Evolutionary conservation across 768 basidiomycete species (phyloP).

Genomic region (Psilocybe azurescens): DNA sequence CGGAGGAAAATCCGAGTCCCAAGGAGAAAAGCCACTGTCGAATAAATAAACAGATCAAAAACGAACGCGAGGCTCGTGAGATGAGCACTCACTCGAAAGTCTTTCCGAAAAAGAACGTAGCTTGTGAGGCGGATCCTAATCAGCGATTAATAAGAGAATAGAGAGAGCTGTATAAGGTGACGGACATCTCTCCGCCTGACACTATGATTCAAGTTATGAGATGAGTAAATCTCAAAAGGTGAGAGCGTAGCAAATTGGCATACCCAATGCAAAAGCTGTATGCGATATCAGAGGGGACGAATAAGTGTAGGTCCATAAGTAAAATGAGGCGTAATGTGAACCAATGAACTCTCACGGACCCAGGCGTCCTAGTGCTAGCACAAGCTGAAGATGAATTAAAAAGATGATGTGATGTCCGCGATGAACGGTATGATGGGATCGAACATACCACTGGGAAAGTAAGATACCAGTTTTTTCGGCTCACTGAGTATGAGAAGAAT

Average conservation of each 20-base stretch:
- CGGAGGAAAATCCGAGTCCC: slow-evolving; percentile 54
- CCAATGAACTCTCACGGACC: not conserved
- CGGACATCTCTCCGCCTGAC: slow-evolving; percentile 24
- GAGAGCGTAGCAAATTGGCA: too few species aligned
- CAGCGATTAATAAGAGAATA: not conserved
- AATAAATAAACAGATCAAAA: slow-evolving; percentile 1
- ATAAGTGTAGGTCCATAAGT: not conserved
- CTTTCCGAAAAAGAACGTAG: slow-evolving; percentile 15
- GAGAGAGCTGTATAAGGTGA: not conserved
- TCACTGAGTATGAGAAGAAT: slow-evolving; percentile 1
- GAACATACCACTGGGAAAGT: slow-evolving; percentile 14
- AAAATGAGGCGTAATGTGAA: not conserved
- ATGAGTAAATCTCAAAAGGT: not conserved
- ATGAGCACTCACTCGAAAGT: slow-evolving; percentile 21
- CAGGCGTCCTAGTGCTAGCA: slow-evolving; percentile 11
- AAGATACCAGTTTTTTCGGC: slow-evolving; percentile 18
- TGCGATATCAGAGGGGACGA: not conserved
- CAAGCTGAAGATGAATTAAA: slow-evolving; percentile 16
- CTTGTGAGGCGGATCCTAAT: slow-evolving; percentile 28
- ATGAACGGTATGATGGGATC: too few species aligned
- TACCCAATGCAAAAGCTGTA: slow-evolving; percentile 34
- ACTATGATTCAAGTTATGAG: slow-evolving; percentile 8
- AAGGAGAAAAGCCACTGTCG: slow-evolving; percentile 56
- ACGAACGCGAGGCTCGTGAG: too few species aligned
- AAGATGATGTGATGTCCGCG: not conserved